These are phyloP conservation scores for Macrophomina phaseolina DNA, from an alignment of 2,329 filamentous ascomycete species.

Conservation along the genomic window DNA sequence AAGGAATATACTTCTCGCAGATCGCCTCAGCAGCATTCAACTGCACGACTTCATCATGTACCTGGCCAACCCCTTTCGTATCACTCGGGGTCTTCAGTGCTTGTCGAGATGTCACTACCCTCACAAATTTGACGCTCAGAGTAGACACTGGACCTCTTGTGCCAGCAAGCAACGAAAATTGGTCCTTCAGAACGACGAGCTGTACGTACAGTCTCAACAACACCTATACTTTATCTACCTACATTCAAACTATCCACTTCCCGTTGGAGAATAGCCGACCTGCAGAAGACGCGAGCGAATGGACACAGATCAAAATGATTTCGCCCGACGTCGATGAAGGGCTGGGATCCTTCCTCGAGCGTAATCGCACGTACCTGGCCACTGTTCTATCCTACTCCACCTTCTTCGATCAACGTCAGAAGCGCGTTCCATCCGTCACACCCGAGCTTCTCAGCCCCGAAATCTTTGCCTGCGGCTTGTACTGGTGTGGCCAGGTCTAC, in stretches of 20 bases:
- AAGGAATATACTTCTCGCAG: not conserved
- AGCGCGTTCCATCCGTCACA: not conserved
- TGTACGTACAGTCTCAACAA: not conserved
- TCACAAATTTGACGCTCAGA: not conserved
- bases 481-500: constrained; percentile 1
- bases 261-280: not conserved
- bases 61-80: not conserved
- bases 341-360: not conserved
- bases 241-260: not conserved
- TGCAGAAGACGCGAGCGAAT: not conserved
- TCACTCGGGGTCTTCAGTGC: not conserved
- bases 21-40: not conserved
- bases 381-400: not conserved
- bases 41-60: not conserved
- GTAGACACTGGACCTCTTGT: not conserved
- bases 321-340: not conserved
- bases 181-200: not conserved
- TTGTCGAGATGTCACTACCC: not conserved
- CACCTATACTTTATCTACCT: not conserved
- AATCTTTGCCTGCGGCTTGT: not conserved
- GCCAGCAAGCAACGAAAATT: not conserved
- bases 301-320: not conserved
- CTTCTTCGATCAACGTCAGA: not conserved
- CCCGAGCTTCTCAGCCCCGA: not conserved
- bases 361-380: not conserved